phyloP scores from a whole-genome alignment of 192 early-diverging fungal genomes.

The Coemansia erecta region DNA sequence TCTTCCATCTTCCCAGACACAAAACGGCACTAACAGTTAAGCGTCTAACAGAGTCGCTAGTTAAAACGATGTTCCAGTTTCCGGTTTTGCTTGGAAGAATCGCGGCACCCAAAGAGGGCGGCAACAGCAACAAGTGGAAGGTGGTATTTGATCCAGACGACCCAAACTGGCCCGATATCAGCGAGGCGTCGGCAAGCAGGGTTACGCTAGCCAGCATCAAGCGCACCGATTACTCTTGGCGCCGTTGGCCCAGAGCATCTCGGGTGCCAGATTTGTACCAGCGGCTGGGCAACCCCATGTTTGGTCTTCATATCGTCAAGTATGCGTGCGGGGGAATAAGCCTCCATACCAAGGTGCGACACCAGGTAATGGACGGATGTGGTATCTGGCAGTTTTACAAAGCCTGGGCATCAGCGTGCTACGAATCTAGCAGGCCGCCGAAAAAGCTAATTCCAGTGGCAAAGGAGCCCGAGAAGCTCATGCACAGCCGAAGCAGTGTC shows the following conservation, averaged over 20 bases:
- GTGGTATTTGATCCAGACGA: slow-evolving; percentile 20
- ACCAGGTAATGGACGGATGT: slow-evolving; percentile 31
- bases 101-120: not conserved
- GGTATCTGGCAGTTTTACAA: slow-evolving; percentile 29
- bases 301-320: slow-evolving; percentile 27
- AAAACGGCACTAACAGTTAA: slow-evolving; percentile 5
- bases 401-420: slow-evolving; percentile 22
- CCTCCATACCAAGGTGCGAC: slow-evolving; percentile 35
- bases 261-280: slow-evolving; percentile 8
- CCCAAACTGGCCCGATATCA: slow-evolving; percentile 37
- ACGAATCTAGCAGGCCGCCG: not conserved
- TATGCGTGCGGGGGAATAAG: slow-evolving; percentile 37
- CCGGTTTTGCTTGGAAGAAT: slow-evolving; percentile 23
- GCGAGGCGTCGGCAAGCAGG: slow-evolving; percentile 2
- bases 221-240: slow-evolving; percentile 13
- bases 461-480: not conserved
- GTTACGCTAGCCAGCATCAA: slow-evolving; percentile 3
- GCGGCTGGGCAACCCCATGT: slow-evolving; percentile 10
- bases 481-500: not conserved
- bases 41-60: slow-evolving; percentile 11
- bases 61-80: slow-evolving; percentile 20
- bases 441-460: no score
- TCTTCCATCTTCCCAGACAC: slow-evolving; percentile 9
- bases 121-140: not conserved
- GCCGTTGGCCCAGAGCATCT: slow-evolving; percentile 18